phyloP scores from a whole-genome alignment of 208 protist species.

The Trypanosomatidae sp. region DNA sequence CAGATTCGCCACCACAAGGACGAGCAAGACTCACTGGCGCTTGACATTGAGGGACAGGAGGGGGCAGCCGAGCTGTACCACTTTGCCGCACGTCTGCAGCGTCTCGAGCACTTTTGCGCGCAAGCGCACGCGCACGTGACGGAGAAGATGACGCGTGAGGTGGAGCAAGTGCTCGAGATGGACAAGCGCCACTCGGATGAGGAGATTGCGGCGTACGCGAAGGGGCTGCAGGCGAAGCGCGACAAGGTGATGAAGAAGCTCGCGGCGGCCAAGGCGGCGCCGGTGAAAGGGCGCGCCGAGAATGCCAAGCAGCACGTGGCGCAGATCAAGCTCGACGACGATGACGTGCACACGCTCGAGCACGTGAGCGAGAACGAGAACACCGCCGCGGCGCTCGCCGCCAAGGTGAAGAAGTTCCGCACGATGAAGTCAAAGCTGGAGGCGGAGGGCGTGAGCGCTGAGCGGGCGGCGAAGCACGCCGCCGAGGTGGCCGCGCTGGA shows the following conservation, averaged over 20 bases:
- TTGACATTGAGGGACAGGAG: conserved; percentile 43
- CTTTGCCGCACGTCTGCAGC: conserved; percentile 53
- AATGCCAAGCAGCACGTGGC: conserved; percentile 14
- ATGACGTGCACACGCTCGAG: conserved; percentile 15
- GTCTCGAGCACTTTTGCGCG: conserved; percentile 41
- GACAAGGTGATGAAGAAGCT: conserved; percentile 27
- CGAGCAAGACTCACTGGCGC: conserved; percentile 47
- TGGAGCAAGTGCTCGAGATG: conserved; percentile 27
- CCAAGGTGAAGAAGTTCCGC: conserved; percentile 49
- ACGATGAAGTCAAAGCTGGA: conserved; percentile 50
- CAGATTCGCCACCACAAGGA: conserved; percentile 66
- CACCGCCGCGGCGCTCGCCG: conserved; percentile 9
- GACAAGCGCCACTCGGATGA: conserved; percentile 40
- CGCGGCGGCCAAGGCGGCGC: conserved; percentile 14
- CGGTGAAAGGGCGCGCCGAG: conserved; percentile 7
- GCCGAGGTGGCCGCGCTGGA: conserved; percentile 19
- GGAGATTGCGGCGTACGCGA: conserved; percentile 54
- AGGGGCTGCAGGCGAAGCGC: conserved; percentile 43
- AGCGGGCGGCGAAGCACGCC: conserved; percentile 20
- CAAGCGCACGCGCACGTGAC: conserved; percentile 19
- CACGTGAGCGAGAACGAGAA: conserved; percentile 26
- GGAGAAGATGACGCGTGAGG: conserved; percentile 29
- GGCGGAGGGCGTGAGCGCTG: conserved; percentile 13
- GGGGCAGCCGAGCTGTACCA: conserved; percentile 27
- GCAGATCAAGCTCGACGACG: conserved; percentile 10